Evolutionary conservation across 1,139 yeast species (phyloP).

Genomic region (Candida smagusa): DNA sequence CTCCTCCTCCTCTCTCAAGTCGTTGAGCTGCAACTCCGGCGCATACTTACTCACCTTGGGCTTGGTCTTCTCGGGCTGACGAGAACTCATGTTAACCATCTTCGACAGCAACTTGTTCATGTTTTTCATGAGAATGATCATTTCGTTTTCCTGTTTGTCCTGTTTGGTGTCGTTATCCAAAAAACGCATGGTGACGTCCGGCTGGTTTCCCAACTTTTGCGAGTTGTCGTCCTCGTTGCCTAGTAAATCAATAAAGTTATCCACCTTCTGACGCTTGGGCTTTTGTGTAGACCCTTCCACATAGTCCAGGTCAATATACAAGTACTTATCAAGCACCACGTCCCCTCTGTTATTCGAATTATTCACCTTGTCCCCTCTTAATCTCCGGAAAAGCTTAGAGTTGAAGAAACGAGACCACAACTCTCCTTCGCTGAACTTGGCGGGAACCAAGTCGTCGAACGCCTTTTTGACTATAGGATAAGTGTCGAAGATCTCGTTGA

Average conservation of each 20-base stretch:
- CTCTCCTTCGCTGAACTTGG: conserved; percentile 76
- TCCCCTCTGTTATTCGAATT: conserved; percentile 79
- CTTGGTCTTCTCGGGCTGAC: conserved; percentile 19
- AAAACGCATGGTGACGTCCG: conserved; percentile 86
- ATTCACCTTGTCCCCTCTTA: conserved; percentile 81
- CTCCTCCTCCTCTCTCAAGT: conserved; percentile 50
- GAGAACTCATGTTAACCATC: conserved; percentile 60
- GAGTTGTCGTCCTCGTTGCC: conserved; percentile 85
- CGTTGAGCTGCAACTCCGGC: conserved; percentile 47
- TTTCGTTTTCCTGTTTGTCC: conserved; percentile 52
- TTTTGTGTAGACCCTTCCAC: conserved; percentile 39
- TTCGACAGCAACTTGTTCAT: conserved; percentile 86
- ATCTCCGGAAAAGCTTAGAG: conserved; percentile 78
- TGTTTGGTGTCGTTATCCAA: conserved; percentile 42
- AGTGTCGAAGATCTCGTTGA: conserved; percentile 85
- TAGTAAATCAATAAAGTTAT: conserved; percentile 65
- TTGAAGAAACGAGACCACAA: conserved; percentile 97
- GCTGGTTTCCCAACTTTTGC: conserved; percentile 70
- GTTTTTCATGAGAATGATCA: conserved; percentile 73
- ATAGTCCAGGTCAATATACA: conserved; percentile 52
- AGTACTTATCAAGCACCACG: conserved; percentile 76
- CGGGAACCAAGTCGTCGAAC: conserved; percentile 84
- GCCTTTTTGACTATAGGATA: conserved; percentile 93
- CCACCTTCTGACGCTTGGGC: conserved; percentile 24
- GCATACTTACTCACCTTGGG: conserved; percentile 10